phyloP scores from a whole-genome alignment of 192 early-diverging fungal genomes.

The Coemansia sp. region DNA sequence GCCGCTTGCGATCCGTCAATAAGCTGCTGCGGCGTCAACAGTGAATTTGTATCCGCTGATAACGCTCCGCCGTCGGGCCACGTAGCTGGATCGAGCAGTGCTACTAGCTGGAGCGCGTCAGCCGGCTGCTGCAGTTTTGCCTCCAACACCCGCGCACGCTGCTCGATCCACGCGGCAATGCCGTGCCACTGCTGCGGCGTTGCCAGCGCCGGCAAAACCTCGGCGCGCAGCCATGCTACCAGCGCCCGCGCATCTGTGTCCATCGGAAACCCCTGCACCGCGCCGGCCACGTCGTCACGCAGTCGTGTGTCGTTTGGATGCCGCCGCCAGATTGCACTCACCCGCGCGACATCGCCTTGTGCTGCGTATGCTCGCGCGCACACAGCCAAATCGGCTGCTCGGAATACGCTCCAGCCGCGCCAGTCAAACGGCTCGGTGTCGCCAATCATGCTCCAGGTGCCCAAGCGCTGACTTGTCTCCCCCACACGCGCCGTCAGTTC shows the following conservation, averaged over 20 bases:
- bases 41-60: not conserved
- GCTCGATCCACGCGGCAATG: slow-evolving; percentile 54
- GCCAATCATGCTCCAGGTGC: slow-evolving; percentile 37
- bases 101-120: slow-evolving; percentile 48
- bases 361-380: slow-evolving; percentile 38
- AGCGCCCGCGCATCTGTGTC: slow-evolving; percentile 12
- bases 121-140: slow-evolving; percentile 27
- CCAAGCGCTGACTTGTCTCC: slow-evolving; percentile 29
- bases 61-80: not conserved
- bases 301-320: slow-evolving; percentile 47
- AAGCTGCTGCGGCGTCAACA: slow-evolving; percentile 31
- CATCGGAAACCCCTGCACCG: slow-evolving; percentile 51
- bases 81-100: slow-evolving; percentile 32
- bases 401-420: slow-evolving; percentile 52
- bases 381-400: slow-evolving; percentile 40
- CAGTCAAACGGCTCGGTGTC: slow-evolving; percentile 14
- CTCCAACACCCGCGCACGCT: slow-evolving; percentile 53
- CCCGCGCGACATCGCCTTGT: slow-evolving; percentile 42
- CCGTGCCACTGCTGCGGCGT: slow-evolving; percentile 16
- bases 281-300: slow-evolving; percentile 34
- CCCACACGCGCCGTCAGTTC: not conserved
- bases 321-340: slow-evolving; percentile 54
- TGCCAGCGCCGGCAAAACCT: slow-evolving; percentile 51
- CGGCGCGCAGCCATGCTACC: slow-evolving; percentile 50
- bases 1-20: slow-evolving; percentile 16